phyloP scores from a whole-genome alignment of 176 grass and related monocot species.

The Panicum miliaceum region DNA sequence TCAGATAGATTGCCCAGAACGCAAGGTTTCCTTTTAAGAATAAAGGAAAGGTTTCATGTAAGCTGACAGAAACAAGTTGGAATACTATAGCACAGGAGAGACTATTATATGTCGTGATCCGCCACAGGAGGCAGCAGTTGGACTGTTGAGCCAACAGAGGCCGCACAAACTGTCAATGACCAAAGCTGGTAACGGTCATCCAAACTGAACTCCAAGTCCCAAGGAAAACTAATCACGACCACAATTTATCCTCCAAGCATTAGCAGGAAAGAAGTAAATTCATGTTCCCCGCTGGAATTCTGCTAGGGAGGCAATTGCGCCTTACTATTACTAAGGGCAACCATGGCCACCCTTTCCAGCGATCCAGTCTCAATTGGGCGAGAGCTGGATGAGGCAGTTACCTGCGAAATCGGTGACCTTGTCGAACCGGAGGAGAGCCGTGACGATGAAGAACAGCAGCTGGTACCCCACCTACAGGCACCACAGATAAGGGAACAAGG shows the following conservation, averaged over 20 bases:
- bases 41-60: background rate
- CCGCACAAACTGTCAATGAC: background rate
- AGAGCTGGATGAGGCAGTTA: slow-evolving; percentile 24
- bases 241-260: background rate
- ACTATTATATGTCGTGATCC: background rate
- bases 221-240: background rate
- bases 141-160: background rate
- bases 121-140: background rate
- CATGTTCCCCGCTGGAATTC: background rate
- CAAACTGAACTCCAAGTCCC: background rate
- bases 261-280: background rate
- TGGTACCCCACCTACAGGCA: slow-evolving; percentile 79
- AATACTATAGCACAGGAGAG: background rate
- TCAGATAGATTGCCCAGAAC: background rate
- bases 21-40: background rate
- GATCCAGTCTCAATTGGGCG: background rate
- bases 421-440: slow-evolving; percentile 85
- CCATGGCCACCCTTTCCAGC: background rate
- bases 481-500: background rate
- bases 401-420: slow-evolving; percentile 98
- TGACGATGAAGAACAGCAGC: slow-evolving; percentile 90
- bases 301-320: background rate
- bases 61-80: background rate
- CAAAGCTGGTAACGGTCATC: background rate
- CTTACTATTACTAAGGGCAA: background rate